Base-by-base conservation (phyloP, 306 rosid species). In the Elaeagnus macrophylla region DNA sequence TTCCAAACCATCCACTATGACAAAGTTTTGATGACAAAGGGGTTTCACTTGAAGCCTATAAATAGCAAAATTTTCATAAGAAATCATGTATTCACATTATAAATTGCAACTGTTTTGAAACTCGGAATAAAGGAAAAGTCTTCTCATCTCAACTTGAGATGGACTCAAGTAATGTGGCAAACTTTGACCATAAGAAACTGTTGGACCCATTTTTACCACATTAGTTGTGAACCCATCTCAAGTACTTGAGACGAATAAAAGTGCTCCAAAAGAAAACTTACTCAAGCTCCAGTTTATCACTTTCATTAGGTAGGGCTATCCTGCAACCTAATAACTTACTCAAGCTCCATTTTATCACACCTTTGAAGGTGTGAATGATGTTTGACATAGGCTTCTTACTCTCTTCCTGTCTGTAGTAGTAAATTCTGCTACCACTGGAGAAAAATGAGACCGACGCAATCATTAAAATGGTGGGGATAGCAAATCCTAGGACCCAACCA, bases 401-500 rank as follows among this genome's bases (percentile, higher is more conserved):
- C 3, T 73, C 73, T 19, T 65, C 66, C 35, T 73, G 58, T 67
- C 75, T 87, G 51, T 75, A 87, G 9, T 58, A 47, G 65, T 84
- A 91, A 42, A 84, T 84, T 5, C 72, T 66, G 54, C 86, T 87
- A 57, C 99, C 96, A 36, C 75, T 57, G 0, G 77, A 59, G 72
- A 91, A 91, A 32, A 87, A 65, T 7, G 74, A 60, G 18, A 84
- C 62, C 0, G 95, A 84, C 8, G 66, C 9, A 37, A 67, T 43
- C 96, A 87, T 91, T 7, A 89, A 78, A 14, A 75, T 45, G 59
- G 84, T 85, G 44, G 96, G 99, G 60, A 91, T 84, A 13, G 95
- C 84, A 53, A 91, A 87, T 3, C 96, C 99, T 20, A 82, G 39
- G 5, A 91, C 88, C 99, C 99, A 87, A 8, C 99, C 96, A 45